Evolutionary conservation across 129 eudicot genomes (phyloP), one percentile per base, ranked within the genome.

Genomic region (Sambucus nigra): DNA sequence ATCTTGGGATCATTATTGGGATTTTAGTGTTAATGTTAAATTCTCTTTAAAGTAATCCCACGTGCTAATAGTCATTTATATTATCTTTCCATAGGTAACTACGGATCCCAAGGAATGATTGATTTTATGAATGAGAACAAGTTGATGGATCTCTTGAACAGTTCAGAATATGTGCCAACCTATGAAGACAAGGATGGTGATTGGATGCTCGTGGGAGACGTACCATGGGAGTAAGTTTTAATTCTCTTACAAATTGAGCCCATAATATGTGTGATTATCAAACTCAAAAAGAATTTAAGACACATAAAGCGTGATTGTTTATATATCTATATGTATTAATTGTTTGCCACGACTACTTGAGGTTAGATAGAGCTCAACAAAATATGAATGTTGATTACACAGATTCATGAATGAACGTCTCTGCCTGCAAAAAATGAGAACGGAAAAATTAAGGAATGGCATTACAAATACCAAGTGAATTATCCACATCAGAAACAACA

Each of bases 141-240:
- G 66, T 55, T 83, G 70, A 88, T 83, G 86, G 89, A 88, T 74
- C 87, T 83, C 51, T 60, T 83, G 57, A 88, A 83, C 76, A 76
- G 94, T 64, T 80, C 94, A 56, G 91, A 88, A 49, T 88, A 83
- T 78, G 97, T 84, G 21, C 87, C 97, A 25, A 84, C 84, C 63
- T 88, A 87, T 61, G 96, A 87, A 77, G 96, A 87, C 59, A 87
- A 83, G 69, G 96, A 87, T 63, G 96, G 96, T 15, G 96, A 88
- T 19, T 88, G 94, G 96, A 88, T 88, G 96, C 91, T 88, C 21
- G 94, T 88, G 16, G 96, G 96, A 0, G 96, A 88, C 23, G 96
- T 88, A 15, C 91, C 96, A 25, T 88, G 97, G 97, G 78, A 75
- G 96, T 88, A 80, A 76, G 96, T 71, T 49, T 32, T 47, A 16